These are phyloP conservation scores for Theileria parva DNA, from an alignment of 169 alveolate genomes.

Conservation along the genomic window DNA sequence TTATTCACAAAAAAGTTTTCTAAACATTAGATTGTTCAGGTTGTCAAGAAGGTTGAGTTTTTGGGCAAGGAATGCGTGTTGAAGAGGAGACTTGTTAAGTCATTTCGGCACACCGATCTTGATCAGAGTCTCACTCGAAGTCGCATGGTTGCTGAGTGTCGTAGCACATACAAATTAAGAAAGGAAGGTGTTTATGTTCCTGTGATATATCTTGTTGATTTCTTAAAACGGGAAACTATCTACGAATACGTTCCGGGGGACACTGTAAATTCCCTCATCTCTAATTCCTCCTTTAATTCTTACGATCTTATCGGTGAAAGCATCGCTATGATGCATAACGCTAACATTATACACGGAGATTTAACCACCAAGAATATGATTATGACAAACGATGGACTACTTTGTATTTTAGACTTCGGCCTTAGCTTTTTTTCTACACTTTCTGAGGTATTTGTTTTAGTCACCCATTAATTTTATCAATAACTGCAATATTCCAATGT, in stretches of 20 bases:
- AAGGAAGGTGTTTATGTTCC: slow-evolving; percentile 72
- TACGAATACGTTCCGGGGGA: slow-evolving; percentile 70
- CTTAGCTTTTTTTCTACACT: slow-evolving; percentile 69
- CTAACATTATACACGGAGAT: slow-evolving; percentile 76
- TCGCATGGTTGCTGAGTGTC: slow-evolving; percentile 68
- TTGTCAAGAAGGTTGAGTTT: slow-evolving; percentile 16
- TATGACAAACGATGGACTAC: slow-evolving; percentile 45
- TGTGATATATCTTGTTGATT: slow-evolving; percentile 68
- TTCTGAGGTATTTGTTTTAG: slow-evolving; percentile 65
- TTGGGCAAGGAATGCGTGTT: slow-evolving; percentile 67
- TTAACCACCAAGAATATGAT: slow-evolving; percentile 74
- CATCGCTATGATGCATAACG: slow-evolving; percentile 76
- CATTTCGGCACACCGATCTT: slow-evolving; percentile 68
- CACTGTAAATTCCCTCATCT: slow-evolving; percentile 48
- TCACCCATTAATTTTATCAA: background rate
- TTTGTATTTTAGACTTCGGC: slow-evolving; percentile 74
- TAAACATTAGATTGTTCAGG: background rate
- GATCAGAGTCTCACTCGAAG: slow-evolving; percentile 63
- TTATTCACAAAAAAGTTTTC: background rate
- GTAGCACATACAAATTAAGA: slow-evolving; percentile 61
- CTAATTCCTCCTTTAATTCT: background rate
- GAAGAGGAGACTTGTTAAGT: slow-evolving; percentile 62
- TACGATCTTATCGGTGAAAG: slow-evolving; percentile 52
- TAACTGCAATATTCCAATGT: background rate
- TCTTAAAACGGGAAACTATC: slow-evolving; percentile 57